These are phyloP conservation scores for Ceratobasidium sp. DNA, from an alignment of 1,284 basidiomycete species.

Conservation along the genomic window DNA sequence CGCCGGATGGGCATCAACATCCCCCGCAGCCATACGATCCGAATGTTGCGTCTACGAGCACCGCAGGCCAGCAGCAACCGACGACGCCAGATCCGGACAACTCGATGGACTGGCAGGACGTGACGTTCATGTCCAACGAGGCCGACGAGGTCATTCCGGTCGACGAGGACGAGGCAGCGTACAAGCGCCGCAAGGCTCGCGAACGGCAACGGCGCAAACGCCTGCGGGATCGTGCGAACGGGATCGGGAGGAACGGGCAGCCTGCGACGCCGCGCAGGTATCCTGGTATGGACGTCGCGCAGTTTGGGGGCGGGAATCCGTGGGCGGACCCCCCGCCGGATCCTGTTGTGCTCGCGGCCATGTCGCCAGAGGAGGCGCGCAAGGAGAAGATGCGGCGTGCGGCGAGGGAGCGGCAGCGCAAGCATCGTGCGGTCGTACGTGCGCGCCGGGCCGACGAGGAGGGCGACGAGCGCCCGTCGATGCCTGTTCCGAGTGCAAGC, in stretches of 20 bases:
- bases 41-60: conserved; percentile 26
- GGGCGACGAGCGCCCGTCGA: conserved; percentile 65
- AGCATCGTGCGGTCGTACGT: conserved; percentile 78
- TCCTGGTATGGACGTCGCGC: conserved; percentile 28
- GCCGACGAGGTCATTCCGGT: conserved; percentile 25
- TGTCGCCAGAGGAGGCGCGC: conserved; percentile 67
- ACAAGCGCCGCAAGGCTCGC: conserved; percentile 80
- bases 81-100: conserved; percentile 17
- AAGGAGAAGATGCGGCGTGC: conserved; percentile 74
- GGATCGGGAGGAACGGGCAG: conserved; percentile 37
- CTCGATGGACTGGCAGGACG: conserved; percentile 41
- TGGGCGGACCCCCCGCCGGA: conserved; percentile 39
- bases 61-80: conserved; percentile 4
- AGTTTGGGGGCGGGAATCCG: conserved; percentile 20
- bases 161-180: conserved; percentile 47
- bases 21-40: conserved; percentile 36
- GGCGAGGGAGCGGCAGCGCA: conserved; percentile 78
- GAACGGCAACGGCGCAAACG: conserved; percentile 81
- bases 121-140: conserved; percentile 31
- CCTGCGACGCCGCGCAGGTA: conserved; percentile 35
- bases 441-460: conserved; percentile 78
- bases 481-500: conserved; percentile 63
- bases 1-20: conserved; percentile 31
- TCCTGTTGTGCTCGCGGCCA: conserved; percentile 49
- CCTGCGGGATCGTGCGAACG: conserved; percentile 68